Percentiles rank a stretch among this genome's conserved stretches.
These are phyloP conservation scores for Arabis hirsuta DNA, from an alignment of 345 rosid genomes.

Conservation along the genomic window DNA sequence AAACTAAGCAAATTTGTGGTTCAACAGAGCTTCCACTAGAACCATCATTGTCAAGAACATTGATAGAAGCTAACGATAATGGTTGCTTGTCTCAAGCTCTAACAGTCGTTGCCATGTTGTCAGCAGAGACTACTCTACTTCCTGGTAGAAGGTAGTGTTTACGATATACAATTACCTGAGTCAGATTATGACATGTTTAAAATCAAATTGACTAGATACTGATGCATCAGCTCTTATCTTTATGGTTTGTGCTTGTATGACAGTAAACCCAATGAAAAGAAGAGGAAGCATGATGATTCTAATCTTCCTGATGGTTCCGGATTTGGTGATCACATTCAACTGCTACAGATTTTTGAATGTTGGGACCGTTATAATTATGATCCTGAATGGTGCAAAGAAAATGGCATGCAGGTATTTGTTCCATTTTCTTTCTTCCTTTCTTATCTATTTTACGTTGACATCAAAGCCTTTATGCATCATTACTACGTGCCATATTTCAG, in stretches of 20 bases:
- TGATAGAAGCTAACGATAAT: slow-evolving; percentile 82
- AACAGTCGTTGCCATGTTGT: slow-evolving; percentile 94
- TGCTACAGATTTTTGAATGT: slow-evolving; percentile 82
- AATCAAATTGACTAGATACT: slow-evolving; percentile 18
- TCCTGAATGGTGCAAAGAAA: slow-evolving; percentile 77
- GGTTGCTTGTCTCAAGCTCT: slow-evolving; percentile 91
- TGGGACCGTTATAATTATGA: slow-evolving; percentile 78
- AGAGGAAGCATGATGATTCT: slow-evolving; percentile 65
- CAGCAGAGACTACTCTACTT: slow-evolving; percentile 89
- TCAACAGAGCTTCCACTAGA: slow-evolving; percentile 90
- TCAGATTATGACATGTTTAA: slow-evolving; percentile 27
- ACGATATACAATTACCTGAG: slow-evolving; percentile 1
- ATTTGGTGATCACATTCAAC: slow-evolving; percentile 90
- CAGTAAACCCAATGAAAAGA: slow-evolving; percentile 74
- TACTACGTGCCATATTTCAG: slow-evolving; percentile 13
- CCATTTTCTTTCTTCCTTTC: background rate
- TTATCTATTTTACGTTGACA: slow-evolving; percentile 16
- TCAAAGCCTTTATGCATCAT: slow-evolving; percentile 2
- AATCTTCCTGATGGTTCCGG: slow-evolving; percentile 96
- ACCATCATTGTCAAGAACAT: slow-evolving; percentile 93
- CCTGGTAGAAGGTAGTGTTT: slow-evolving; percentile 68
- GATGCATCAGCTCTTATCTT: slow-evolving; percentile 4
- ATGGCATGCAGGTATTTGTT: slow-evolving; percentile 70
- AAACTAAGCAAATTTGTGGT: slow-evolving; percentile 34
- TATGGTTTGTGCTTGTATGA: slow-evolving; percentile 33